Evolutionary conservation across 108 stramenopile species (phyloP).

Genomic region (Hondaea fermentalgiana): DNA sequence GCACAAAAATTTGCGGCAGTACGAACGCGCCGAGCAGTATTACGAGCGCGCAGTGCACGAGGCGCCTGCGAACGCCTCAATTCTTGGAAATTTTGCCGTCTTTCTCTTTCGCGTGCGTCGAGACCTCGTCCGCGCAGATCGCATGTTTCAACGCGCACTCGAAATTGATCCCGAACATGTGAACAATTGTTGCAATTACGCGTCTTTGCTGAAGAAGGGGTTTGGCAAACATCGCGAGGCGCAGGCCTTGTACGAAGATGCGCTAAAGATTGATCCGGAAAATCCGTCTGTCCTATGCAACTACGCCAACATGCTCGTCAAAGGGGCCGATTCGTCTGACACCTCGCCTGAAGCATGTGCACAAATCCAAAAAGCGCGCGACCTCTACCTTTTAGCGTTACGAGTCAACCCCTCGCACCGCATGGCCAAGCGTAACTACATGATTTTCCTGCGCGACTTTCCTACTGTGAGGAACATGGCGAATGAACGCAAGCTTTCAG

Average conservation of each 20-base stretch:
- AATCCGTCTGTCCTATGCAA: background rate
- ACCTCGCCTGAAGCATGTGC: background rate
- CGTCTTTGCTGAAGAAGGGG: background rate
- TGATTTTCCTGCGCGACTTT: conserved; percentile 7
- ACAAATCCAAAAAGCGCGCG: background rate
- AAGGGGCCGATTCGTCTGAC: background rate
- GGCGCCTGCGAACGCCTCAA: background rate
- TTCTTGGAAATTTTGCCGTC: background rate
- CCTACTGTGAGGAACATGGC: background rate
- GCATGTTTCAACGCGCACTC: background rate
- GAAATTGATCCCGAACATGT: background rate
- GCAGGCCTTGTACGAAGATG: background rate
- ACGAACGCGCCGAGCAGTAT: conserved; percentile 5
- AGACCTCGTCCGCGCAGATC: background rate
- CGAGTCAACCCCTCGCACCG: background rate
- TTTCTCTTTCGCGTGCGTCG: background rate
- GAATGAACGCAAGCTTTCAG: background rate
- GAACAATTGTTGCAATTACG: background rate
- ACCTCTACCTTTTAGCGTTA: background rate
- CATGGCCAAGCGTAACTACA: background rate
- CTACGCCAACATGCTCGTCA: background rate
- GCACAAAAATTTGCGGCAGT: background rate
- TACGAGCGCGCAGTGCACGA: background rate
- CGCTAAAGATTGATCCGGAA: background rate
- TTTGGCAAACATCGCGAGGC: background rate